Evolutionary conservation across 768 basidiomycete genomes (phyloP).

Genomic region (Xerocomus potaroensis): DNA sequence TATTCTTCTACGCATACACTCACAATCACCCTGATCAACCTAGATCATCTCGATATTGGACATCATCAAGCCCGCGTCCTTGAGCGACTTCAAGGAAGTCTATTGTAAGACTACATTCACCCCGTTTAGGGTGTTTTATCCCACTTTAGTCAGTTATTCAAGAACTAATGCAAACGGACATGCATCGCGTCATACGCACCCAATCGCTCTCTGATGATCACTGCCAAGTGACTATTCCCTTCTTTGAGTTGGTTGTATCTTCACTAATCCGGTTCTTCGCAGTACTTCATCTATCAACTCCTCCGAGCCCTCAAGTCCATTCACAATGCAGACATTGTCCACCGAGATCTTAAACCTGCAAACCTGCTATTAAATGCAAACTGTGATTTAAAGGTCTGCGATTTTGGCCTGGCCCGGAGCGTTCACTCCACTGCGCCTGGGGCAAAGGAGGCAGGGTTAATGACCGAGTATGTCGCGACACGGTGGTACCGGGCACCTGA

Average conservation of each 20-base stretch:
- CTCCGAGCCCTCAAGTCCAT: conserved; percentile 86
- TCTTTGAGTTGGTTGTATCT: background rate
- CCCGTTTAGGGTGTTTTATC: conserved; percentile 1
- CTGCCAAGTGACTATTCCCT: conserved; percentile 50
- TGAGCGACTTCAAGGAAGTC: conserved; percentile 81
- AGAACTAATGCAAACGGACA: conserved; percentile 86
- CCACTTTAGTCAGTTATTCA: conserved; percentile 55
- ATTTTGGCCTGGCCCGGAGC: conserved; percentile 79
- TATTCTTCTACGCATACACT: background rate
- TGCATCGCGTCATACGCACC: conserved; percentile 88
- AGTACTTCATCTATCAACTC: conserved; percentile 83
- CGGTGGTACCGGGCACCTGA: conserved; percentile 93
- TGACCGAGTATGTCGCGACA: conserved; percentile 88
- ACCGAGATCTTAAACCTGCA: conserved; percentile 79
- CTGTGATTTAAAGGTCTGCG: conserved; percentile 85
- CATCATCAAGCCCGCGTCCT: conserved; percentile 74
- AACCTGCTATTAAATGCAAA: conserved; percentile 87
- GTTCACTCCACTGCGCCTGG: conserved; percentile 49
- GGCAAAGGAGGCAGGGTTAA: conserved; percentile 61
- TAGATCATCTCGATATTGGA: conserved; percentile 92
- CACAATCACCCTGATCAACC: conserved; percentile 2
- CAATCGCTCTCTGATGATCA: conserved; percentile 91
- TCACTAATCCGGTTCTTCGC: conserved; percentile 16
- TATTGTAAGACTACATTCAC: conserved; percentile 50
- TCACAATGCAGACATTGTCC: conserved; percentile 80